phyloP scores from a whole-genome alignment of 768 basidiomycete genomes.

The Neoboletus brunneissimus region DNA sequence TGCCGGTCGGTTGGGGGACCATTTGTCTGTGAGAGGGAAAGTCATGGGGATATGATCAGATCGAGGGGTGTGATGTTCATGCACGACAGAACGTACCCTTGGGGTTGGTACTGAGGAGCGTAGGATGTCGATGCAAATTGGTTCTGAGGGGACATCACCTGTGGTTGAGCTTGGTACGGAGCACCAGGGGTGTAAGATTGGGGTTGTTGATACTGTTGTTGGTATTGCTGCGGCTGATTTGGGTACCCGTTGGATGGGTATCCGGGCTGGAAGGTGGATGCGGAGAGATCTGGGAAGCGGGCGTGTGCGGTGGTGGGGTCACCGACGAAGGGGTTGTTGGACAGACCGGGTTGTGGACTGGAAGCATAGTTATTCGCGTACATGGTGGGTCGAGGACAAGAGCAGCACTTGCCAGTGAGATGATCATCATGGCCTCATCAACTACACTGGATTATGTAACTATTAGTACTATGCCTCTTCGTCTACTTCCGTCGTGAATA shows the following conservation, averaged over 20 bases:
- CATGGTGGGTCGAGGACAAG: constrained; percentile 24
- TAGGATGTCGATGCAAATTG: constrained; percentile 24
- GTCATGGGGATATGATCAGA: constrained; percentile 8
- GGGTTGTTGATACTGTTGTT: constrained; percentile 34
- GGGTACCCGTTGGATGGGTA: constrained; percentile 26
- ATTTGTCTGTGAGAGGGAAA: constrained; percentile 24
- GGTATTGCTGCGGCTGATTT: constrained; percentile 34
- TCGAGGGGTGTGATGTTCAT: neutral
- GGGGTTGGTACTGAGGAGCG: constrained; percentile 24
- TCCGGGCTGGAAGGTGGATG: constrained; percentile 13
- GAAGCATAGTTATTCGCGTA: constrained; percentile 42
- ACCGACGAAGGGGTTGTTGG: constrained; percentile 70
- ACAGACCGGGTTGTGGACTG: constrained; percentile 25
- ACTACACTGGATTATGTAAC: constrained; percentile 23
- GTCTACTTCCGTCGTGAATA: constrained; percentile 62
- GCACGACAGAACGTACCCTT: constrained; percentile 14
- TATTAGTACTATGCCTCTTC: neutral
- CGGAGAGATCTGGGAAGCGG: constrained; percentile 65
- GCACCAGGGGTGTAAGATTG: constrained; percentile 10
- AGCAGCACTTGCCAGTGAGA: neutral
- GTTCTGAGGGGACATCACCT: constrained; percentile 17
- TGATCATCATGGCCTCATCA: neutral
- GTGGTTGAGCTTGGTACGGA: constrained; percentile 19
- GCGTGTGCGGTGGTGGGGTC: constrained; percentile 46
- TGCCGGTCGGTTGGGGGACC: constrained; percentile 32